Evolutionary conservation across 2,329 filamentous ascomycete genomes (phyloP).

Genomic region (Alternaria sp.): DNA sequence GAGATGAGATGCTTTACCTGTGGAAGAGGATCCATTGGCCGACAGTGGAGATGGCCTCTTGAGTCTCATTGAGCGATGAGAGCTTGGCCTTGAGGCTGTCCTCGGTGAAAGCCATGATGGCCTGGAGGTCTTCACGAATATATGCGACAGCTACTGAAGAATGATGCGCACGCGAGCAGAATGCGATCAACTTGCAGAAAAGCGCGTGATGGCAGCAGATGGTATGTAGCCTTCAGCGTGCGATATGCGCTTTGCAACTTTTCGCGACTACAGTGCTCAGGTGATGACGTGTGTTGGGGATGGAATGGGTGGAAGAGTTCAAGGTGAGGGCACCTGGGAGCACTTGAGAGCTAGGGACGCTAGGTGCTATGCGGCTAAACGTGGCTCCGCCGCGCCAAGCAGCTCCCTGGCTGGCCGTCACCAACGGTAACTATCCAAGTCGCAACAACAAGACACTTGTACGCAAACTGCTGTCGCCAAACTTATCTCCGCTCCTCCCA

Average conservation of each 20-base stretch:
- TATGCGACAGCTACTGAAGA: constrained; percentile 19
- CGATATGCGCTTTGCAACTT: constrained; percentile 12
- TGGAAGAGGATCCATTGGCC: constrained; percentile 99
- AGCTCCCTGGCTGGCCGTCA: constrained; percentile 22
- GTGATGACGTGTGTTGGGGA: constrained; percentile 27
- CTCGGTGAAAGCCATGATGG: constrained; percentile 87
- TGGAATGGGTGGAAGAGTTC: constrained; percentile 19
- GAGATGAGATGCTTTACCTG: constrained; percentile 63
- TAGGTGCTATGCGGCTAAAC: constrained; percentile 28
- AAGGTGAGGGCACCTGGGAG: constrained; percentile 16
- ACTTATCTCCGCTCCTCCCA: not conserved
- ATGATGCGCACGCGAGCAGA: constrained; percentile 30
- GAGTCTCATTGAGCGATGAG: constrained; percentile 92
- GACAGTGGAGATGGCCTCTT: constrained; percentile 94
- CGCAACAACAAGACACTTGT: constrained; percentile 20
- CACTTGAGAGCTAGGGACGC: constrained; percentile 23
- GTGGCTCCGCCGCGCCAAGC: constrained; percentile 25
- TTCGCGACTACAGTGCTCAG: constrained; percentile 11
- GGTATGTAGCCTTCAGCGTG: constrained; percentile 10
- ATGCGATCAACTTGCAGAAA: constrained; percentile 7
- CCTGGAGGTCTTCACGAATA: constrained; percentile 27
- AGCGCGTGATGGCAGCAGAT: constrained; percentile 4
- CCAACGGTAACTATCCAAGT: constrained; percentile 15
- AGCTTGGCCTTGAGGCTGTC: constrained; percentile 95
- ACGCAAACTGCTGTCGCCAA: constrained; percentile 27